phyloP scores from a whole-genome alignment of 805 yeast genomes.

The Cyberlindnera samutprakarnensis region DNA sequence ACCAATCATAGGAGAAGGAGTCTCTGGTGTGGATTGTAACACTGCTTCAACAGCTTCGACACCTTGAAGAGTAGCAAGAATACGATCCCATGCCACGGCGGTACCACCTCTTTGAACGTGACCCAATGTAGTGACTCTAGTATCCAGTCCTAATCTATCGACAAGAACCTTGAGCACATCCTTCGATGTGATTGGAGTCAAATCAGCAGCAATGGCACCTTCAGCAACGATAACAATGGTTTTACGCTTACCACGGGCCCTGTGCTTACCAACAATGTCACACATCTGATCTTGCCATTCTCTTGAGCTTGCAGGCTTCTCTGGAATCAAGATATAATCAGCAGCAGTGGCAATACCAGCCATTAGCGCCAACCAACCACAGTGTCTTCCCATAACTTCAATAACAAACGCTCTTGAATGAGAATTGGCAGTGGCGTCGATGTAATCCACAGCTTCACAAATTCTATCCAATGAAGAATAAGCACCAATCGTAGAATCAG shows the following conservation, averaged over 20 bases:
- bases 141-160: conserved; percentile 60
- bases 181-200: conserved; percentile 58
- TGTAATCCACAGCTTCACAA: conserved; percentile 68
- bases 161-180: conserved; percentile 62
- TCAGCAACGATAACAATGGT: conserved; percentile 79
- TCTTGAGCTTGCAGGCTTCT: conserved; percentile 56
- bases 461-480: conserved; percentile 72
- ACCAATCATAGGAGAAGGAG: conserved; percentile 78
- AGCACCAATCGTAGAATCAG: conserved; percentile 79
- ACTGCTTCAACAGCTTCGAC: conserved; percentile 77
- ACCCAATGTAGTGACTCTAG: conserved; percentile 71
- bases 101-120: conserved; percentile 83
- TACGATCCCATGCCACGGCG: conserved; percentile 68
- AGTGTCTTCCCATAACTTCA: conserved; percentile 86
- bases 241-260: conserved; percentile 67
- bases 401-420: conserved; percentile 80
- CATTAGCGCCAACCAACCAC: conserved; percentile 84
- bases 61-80: conserved; percentile 72
- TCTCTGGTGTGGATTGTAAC: conserved; percentile 55
- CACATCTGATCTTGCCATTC: conserved; percentile 66
- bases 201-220: conserved; percentile 69
- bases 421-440: conserved; percentile 77
- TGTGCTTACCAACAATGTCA: conserved; percentile 54
- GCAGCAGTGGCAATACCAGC: conserved; percentile 78
- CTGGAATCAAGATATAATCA: conserved; percentile 75